Evolutionary conservation across 495 filamentous ascomycete species (phyloP).

Genomic region (Cryomyces antarcticus): DNA sequence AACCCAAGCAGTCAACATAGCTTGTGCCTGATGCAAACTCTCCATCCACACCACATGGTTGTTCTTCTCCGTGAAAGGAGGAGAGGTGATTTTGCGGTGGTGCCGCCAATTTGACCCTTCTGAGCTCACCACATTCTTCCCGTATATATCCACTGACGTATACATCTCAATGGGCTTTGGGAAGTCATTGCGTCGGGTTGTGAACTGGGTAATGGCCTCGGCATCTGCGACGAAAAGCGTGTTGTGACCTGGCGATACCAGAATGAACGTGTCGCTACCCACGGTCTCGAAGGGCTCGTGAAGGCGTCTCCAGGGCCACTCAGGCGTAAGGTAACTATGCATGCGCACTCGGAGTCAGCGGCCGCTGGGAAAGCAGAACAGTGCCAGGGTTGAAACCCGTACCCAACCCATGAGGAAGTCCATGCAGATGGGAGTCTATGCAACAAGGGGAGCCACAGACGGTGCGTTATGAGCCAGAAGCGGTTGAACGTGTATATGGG

Average conservation of each 20-base stretch:
- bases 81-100: constrained; percentile 47
- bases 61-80: constrained; percentile 54
- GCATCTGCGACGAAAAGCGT: constrained; percentile 32
- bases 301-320: constrained; percentile 22
- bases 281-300: constrained; percentile 22
- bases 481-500: constrained; percentile 19
- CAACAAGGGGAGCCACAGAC: constrained; percentile 28
- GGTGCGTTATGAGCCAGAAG: constrained; percentile 28
- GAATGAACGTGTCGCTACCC: constrained; percentile 32
- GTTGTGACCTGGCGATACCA: constrained; percentile 27
- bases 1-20: constrained; percentile 33
- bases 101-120: constrained; percentile 43
- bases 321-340: constrained; percentile 14
- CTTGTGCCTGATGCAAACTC: constrained; percentile 30
- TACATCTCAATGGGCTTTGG: constrained; percentile 44
- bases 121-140: constrained; percentile 40
- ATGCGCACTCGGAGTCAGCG: not conserved
- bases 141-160: constrained; percentile 35
- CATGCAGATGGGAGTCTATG: constrained; percentile 24
- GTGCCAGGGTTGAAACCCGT: not conserved
- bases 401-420: constrained; percentile 26
- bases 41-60: constrained; percentile 43
- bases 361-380: not conserved
- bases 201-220: constrained; percentile 38
- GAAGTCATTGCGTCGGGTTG: constrained; percentile 39